A percentile compares a stretch with the other conserved stretches of the same genome.
These are phyloP conservation scores for Hondaea fermentalgiana DNA, from an alignment of 108 stramenopile species.

Conservation along the genomic window DNA sequence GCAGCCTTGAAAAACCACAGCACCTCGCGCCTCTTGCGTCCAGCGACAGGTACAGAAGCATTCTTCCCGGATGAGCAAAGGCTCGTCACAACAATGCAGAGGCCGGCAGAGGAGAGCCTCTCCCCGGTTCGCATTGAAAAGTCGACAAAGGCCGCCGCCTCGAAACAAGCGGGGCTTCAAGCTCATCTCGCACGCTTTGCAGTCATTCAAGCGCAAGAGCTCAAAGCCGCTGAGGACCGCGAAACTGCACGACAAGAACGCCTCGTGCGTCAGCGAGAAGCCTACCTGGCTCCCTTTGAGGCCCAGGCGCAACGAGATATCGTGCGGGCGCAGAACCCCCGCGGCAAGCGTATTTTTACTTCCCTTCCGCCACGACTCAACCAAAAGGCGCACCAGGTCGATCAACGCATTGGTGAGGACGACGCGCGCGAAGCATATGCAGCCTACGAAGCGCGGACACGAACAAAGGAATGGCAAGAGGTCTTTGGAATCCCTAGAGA, in stretches of 20 bases:
- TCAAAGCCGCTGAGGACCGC: background rate
- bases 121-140: background rate
- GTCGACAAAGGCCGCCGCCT: background rate
- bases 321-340: background rate
- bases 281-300: background rate
- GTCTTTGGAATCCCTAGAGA: background rate
- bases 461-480: background rate
- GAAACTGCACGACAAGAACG: background rate
- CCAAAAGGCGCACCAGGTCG: background rate
- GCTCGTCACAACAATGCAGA: background rate
- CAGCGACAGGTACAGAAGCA: background rate
- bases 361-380: background rate
- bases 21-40: background rate
- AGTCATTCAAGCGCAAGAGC: background rate
- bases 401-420: background rate
- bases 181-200: background rate
- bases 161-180: background rate
- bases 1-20: background rate
- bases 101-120: background rate
- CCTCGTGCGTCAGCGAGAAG: background rate
- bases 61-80: background rate
- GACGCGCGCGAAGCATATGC: background rate
- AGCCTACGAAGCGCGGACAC: background rate
- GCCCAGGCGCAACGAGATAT: background rate
- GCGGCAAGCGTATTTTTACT: background rate